phyloP scores from a whole-genome alignment of 495 filamentous ascomycete genomes.

The Lasiosphaeria ovina region DNA sequence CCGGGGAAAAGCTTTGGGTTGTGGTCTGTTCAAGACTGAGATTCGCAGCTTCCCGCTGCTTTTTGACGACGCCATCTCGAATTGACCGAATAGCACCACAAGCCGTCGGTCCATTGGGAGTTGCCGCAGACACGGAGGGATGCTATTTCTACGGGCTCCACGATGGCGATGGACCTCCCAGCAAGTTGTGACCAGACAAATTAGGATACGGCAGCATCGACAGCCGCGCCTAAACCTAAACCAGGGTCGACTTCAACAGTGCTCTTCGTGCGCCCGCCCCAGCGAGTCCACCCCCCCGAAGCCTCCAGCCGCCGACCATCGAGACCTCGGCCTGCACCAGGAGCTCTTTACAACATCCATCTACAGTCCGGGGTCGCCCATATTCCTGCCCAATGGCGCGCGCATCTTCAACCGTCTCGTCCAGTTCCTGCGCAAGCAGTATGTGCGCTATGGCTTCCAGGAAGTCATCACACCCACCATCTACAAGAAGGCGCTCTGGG shows the following conservation, averaged over 20 bases:
- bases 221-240: constrained; percentile 1
- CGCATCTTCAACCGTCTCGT: constrained; percentile 84
- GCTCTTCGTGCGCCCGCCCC: constrained; percentile 30
- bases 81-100: no score
- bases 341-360: constrained; percentile 74
- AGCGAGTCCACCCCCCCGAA: no score
- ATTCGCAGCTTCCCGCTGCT: no score
- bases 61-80: no score
- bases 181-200: constrained; percentile 9
- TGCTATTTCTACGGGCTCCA: constrained; percentile 25
- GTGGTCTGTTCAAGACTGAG: no score
- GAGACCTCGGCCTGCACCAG: constrained; percentile 65
- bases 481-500: constrained; percentile 89
- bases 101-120: background rate
- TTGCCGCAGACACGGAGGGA: constrained; percentile 14
- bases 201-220: constrained; percentile 8
- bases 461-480: constrained; percentile 93
- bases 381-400: constrained; percentile 84
- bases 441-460: constrained; percentile 81
- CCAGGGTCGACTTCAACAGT: constrained; percentile 15
- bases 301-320: constrained; percentile 56
- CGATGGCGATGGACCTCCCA: constrained; percentile 19
- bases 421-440: constrained; percentile 81
- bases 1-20: no score
- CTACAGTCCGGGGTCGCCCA: constrained; percentile 83